These are phyloP conservation scores for Dothistroma septosporum DNA, from an alignment of 2,329 filamentous ascomycete genomes.

Conservation along the genomic window DNA sequence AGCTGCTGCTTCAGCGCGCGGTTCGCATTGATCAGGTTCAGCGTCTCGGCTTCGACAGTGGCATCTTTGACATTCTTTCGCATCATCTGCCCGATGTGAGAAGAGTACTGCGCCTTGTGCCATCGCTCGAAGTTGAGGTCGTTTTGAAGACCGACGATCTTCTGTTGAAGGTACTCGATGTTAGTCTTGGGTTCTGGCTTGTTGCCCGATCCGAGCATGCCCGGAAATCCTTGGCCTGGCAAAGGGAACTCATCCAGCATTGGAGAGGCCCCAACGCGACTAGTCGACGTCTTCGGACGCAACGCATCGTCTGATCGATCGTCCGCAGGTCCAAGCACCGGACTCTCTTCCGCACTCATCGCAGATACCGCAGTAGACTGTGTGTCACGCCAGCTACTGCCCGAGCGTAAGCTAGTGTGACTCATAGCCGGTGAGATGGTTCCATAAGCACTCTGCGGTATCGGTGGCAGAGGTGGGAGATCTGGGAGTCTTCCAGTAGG, in stretches of 20 bases:
- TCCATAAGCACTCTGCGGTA: conserved; percentile 31
- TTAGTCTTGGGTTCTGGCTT: conserved; percentile 31
- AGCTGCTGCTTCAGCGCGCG: conserved; percentile 68
- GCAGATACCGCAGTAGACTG: conserved; percentile 50
- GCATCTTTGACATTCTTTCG: conserved; percentile 71
- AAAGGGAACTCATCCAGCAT: conserved; percentile 28
- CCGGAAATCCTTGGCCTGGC: conserved; percentile 11
- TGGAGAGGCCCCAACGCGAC: conserved; percentile 14
- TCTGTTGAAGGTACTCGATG: conserved; percentile 60
- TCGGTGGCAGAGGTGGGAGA: conserved; percentile 40
- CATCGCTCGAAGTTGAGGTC: conserved; percentile 81
- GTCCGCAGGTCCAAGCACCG: conserved; percentile 52
- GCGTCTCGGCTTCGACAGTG: conserved; percentile 74
- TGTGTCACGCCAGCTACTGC: conserved; percentile 52
- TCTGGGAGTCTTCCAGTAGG: conserved; percentile 45
- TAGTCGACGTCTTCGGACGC: conserved; percentile 15
- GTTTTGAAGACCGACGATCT: conserved; percentile 72
- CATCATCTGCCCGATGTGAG: conserved; percentile 74
- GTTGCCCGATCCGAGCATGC: conserved; percentile 7
- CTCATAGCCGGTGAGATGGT: conserved; percentile 30
- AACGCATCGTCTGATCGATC: conserved; percentile 15
- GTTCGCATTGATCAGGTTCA: conserved; percentile 74
- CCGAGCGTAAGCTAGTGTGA: conserved; percentile 30
- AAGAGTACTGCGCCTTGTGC: conserved; percentile 76
- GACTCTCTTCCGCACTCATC: conserved; percentile 50